Conservation (phyloP, 129 eudicot species). For the Calendula officinalis region DNA sequence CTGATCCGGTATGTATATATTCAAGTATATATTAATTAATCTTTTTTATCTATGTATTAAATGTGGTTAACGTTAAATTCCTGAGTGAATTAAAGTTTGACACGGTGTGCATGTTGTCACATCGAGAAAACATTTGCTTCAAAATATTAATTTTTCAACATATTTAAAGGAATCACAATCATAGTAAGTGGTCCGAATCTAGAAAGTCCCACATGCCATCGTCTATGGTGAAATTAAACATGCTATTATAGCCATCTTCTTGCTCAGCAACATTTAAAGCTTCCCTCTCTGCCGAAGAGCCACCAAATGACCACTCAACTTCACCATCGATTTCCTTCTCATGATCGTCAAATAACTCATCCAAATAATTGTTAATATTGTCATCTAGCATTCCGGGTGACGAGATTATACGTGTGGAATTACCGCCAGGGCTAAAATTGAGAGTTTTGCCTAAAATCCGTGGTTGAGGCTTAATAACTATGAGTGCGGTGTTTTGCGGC, state of each 20-base stretch:
- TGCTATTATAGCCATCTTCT: constrained; percentile 2
- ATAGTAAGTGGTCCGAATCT: neutral
- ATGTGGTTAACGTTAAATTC: no score
- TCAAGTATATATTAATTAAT: no score
- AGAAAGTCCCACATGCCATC: constrained; percentile 30
- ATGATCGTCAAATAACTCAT: constrained; percentile 18
- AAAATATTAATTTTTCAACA: no score
- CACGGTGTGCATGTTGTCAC: no score
- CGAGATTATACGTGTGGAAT: neutral
- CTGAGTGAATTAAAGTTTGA: no score
- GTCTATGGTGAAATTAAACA: constrained; percentile 18
- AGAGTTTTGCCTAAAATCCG: constrained; percentile 29
- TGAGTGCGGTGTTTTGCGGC: neutral
- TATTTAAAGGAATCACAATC: neutral
- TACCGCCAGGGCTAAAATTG: neutral
- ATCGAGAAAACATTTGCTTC: no score
- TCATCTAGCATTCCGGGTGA: neutral
- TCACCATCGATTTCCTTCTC: constrained; percentile 2
- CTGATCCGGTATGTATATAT: no score
- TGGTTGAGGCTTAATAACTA: constrained; percentile 40
- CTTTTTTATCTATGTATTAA: no score
- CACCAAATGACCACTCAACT: constrained; percentile 23
- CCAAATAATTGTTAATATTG: neutral
- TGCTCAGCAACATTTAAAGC: neutral
- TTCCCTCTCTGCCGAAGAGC: neutral